Base-by-base conservation (phyloP, 441 rosid species). In the Arabidopsis hybrid region DNA sequence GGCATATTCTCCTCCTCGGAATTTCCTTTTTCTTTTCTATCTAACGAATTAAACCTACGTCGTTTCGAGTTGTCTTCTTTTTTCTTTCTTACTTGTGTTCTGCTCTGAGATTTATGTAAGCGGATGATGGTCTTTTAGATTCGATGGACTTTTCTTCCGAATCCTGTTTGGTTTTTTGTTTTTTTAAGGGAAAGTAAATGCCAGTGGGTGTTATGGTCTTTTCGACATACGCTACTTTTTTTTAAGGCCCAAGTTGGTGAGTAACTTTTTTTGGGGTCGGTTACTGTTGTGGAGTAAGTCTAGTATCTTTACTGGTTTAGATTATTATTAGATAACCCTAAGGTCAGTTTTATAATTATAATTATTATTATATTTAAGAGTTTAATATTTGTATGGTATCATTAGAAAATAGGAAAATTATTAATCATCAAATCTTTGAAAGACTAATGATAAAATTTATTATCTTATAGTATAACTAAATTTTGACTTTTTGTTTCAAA, bases 1-100 rank as follows among this genome's bases (percentile, higher is more conserved):
- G 96, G 89, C 98, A 91, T 91, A 21, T 12, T 69, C 62, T 52
- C 21, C 58, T 69, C 73, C 67, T 40, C 56, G 70, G 72, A 14
- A 34, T 36, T 43, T 65, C 67, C 78, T 56, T 7, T 35, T 35
- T 52, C 11, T 21, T 35, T 35, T 6, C 46, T 67, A 26, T 1
- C 49, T 43, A 52, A 31, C 7, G 21, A n/a, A 10, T 13, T 13
- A 0, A 49, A 72, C 62, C 76, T 72, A 63, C 56, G 76, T 53
- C 76, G 76, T 65, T 32, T 5, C 4, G 1, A 4, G 7, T 34
- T 4, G 29, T 57, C 50, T 21, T 21, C 0, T 21, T 21, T 11
- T 3, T 49, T 36, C 3, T 35, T 12, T 16, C 7, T 7, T 38
- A 7, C 11, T 26, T 46, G 32, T 12, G 42, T n/a, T 4, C 11